phyloP scores from a whole-genome alignment of 345 rosid species.

The Salix brachista region DNA sequence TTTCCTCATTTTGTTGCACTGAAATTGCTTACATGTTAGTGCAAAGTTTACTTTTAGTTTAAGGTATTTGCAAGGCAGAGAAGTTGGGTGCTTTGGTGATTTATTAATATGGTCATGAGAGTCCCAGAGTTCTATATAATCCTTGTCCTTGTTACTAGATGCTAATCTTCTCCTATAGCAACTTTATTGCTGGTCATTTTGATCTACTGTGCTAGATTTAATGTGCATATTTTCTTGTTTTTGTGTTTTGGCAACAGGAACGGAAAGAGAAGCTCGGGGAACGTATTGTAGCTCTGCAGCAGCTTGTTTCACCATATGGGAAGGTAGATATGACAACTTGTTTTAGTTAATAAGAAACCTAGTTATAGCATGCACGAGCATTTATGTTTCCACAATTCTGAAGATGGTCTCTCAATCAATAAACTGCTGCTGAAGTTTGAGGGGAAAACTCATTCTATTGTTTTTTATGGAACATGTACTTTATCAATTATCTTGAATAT shows the following conservation, averaged over 20 bases:
- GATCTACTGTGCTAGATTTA: not conserved
- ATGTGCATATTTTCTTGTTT: constrained; percentile 7
- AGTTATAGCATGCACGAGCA: not conserved
- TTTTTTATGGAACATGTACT: not conserved
- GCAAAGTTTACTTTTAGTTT: not conserved
- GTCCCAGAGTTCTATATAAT: not conserved
- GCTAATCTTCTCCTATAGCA: not conserved
- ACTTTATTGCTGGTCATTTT: not conserved
- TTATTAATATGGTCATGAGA: not conserved
- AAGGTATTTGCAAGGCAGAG: not conserved
- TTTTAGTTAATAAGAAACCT: not conserved
- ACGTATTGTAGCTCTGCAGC: constrained; percentile 78
- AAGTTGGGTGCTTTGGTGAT: not conserved
- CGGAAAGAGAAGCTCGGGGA: constrained; percentile 89
- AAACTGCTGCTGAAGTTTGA: not conserved
- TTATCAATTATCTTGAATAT: not conserved
- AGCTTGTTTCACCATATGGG: constrained; percentile 93
- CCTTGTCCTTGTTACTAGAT: too few relatives aligned
- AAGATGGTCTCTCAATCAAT: not conserved
- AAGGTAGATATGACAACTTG: constrained; percentile 47
- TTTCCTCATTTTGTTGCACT: not conserved
- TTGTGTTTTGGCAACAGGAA: constrained; percentile 46
- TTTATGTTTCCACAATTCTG: not conserved
- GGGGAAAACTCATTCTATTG: not conserved
- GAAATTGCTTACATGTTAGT: not conserved